These are phyloP conservation scores for Tylopilus cervinicoccineus DNA, from an alignment of 768 basidiomycete species.

Conservation along the genomic window DNA sequence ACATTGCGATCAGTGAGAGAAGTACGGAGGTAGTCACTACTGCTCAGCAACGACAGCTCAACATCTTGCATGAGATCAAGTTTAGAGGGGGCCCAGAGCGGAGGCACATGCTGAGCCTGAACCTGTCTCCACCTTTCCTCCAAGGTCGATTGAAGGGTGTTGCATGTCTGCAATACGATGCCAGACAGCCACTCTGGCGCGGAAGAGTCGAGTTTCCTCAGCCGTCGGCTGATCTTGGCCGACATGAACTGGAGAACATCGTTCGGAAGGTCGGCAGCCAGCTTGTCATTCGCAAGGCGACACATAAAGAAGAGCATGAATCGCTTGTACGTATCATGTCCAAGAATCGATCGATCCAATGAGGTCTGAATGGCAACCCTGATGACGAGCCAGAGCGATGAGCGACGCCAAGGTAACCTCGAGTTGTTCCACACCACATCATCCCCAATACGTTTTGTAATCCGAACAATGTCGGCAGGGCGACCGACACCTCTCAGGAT, in stretches of 20 bases:
- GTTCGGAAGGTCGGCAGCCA: conserved; percentile 10
- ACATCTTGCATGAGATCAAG: conserved; percentile 31
- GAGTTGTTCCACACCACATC: conserved; percentile 42
- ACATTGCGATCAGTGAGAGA: neutral
- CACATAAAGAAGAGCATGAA: conserved; percentile 34
- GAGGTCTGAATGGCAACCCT: conserved; percentile 44
- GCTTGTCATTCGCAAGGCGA: conserved; percentile 7
- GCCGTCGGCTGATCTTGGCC: conserved; percentile 24
- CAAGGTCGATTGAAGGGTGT: conserved; percentile 21
- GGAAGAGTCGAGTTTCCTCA: conserved; percentile 22
- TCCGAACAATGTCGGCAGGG: conserved; percentile 27
- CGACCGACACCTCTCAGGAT: conserved; percentile 39
- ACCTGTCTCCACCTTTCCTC: conserved; percentile 34
- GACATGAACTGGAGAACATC: conserved; percentile 30
- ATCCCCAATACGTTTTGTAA: conserved; percentile 44
- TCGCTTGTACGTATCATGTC: conserved; percentile 25
- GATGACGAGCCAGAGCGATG: conserved; percentile 47
- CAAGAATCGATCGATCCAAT: conserved; percentile 15
- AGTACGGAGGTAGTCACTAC: conserved; percentile 25
- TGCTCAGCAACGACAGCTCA: conserved; percentile 30
- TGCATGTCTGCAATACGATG: conserved; percentile 34
- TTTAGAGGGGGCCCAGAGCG: conserved; percentile 28
- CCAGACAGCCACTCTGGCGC: conserved; percentile 34
- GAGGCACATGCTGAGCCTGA: conserved; percentile 26
- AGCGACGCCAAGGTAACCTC: conserved; percentile 45